Conservation (phyloP, 129 eudicot species). For the Lonicera japonica region DNA sequence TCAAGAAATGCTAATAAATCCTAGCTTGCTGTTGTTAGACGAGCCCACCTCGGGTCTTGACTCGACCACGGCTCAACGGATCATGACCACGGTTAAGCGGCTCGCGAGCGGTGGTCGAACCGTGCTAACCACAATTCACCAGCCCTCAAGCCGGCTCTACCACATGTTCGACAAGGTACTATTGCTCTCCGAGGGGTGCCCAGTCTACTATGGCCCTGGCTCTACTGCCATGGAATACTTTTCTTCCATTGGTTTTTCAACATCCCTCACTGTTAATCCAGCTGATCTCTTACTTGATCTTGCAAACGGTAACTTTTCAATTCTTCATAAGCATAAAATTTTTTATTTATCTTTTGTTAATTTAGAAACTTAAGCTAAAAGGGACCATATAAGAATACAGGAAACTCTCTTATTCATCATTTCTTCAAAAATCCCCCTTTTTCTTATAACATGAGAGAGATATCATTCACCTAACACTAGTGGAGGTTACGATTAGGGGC, state of each 20-base stretch:
- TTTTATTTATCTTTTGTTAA: background rate
- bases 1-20: slow-evolving; percentile 93
- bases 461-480: slow-evolving; percentile 21
- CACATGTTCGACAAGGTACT: slow-evolving; percentile 88
- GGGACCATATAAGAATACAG: background rate
- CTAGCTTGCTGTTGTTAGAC: slow-evolving; percentile 76
- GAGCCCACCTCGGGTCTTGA: slow-evolving; percentile 98
- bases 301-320: slow-evolving; percentile 68
- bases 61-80: slow-evolving; percentile 90
- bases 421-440: background rate
- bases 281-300: slow-evolving; percentile 98
- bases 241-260: slow-evolving; percentile 75
- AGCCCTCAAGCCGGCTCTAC: slow-evolving; percentile 98
- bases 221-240: slow-evolving; percentile 91
- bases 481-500: slow-evolving; percentile 18
- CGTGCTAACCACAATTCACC: slow-evolving; percentile 88
- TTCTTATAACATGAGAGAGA: background rate
- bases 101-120: slow-evolving; percentile 87
- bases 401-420: slow-evolving; percentile 4
- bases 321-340: slow-evolving; percentile 6
- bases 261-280: slow-evolving; percentile 72
- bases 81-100: slow-evolving; percentile 67
- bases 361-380: background rate
- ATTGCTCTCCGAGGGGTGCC: slow-evolving; percentile 83
- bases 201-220: slow-evolving; percentile 85